These are phyloP conservation scores for Tillandsia leiboldiana DNA, from an alignment of 176 grass and related monocot genomes.

Conservation along the genomic window DNA sequence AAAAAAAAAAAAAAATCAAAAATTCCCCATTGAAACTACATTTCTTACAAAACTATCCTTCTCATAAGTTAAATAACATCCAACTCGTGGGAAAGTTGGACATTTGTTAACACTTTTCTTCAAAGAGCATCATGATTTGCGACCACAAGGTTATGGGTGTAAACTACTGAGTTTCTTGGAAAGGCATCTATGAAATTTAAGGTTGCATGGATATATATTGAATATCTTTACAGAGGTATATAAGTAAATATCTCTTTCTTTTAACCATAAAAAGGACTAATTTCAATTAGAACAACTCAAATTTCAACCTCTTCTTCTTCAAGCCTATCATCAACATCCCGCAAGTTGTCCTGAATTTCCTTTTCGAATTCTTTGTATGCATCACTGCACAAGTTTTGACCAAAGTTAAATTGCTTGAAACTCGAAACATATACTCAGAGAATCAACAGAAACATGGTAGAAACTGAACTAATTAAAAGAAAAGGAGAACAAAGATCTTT, in stretches of 20 bases:
- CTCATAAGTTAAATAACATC: no score
- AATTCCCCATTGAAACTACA: background rate
- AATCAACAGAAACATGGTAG: background rate
- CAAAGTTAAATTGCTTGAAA: background rate
- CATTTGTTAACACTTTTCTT: background rate
- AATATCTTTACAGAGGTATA: no score
- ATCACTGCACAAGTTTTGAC: conserved; percentile 39
- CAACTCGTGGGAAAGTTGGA: no score
- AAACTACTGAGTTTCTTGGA: no score
- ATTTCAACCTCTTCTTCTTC: conserved; percentile 79
- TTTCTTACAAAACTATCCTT: no score
- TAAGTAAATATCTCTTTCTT: no score
- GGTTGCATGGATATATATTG: no score
- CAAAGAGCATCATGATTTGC: background rate
- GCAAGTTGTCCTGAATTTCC: conserved; percentile 86
- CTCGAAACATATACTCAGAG: background rate
- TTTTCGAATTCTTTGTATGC: conserved; percentile 97
- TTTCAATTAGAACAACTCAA: background rate
- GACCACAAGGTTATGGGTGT: background rate
- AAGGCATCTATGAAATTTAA: no score
- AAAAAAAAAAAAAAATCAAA: no score
- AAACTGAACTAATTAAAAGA: no score
- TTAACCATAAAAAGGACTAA: no score
- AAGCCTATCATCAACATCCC: conserved; percentile 50
- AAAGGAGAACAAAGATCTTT: no score